A percentile compares a stretch with the other conserved stretches of the same genome.
Evolutionary conservation across 495 filamentous ascomycete species (phyloP).

Genomic region (Penicillium waksmanii): DNA sequence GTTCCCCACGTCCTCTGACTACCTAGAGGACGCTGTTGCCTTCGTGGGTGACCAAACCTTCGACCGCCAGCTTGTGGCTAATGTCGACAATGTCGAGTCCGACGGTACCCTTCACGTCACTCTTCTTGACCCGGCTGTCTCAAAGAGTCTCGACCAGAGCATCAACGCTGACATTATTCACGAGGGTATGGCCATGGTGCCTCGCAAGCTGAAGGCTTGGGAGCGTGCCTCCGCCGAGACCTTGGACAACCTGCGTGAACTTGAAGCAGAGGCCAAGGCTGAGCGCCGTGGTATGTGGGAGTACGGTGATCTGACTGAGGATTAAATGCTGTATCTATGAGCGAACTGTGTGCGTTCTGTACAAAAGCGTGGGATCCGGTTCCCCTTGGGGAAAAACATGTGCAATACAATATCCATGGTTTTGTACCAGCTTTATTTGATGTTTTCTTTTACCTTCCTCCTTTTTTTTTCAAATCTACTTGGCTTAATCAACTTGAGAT

Average conservation of each 20-base stretch:
- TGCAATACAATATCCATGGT: conserved; percentile 14
- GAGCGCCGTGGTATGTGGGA: conserved; percentile 90
- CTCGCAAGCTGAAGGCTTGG: conserved; percentile 85
- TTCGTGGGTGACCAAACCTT: conserved; percentile 69
- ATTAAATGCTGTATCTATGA: conserved; percentile 50
- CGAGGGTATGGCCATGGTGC: conserved; percentile 87
- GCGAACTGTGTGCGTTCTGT: conserved; percentile 25
- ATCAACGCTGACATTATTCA: conserved; percentile 83
- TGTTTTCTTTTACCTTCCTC: not conserved
- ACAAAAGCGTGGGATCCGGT: conserved; percentile 20
- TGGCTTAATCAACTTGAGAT: not conserved
- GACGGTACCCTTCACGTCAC: conserved; percentile 84
- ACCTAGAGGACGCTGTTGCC: conserved; percentile 74
- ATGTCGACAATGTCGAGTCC: conserved; percentile 79
- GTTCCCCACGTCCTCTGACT: conserved; percentile 76
- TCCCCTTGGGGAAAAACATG: conserved; percentile 10
- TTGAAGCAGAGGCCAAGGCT: conserved; percentile 74
- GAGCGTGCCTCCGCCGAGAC: conserved; percentile 75
- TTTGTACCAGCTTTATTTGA: conserved; percentile 3
- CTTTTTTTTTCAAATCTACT: not conserved
- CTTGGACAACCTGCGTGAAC: conserved; percentile 64
- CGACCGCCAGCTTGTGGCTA: conserved; percentile 78
- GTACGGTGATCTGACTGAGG: conserved; percentile 93
- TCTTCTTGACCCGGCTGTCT: conserved; percentile 69
- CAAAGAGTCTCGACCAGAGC: conserved; percentile 69